A percentile compares a stretch with the other conserved stretches of the same genome.
Evolutionary conservation across 306 rosid genomes (phyloP).

Genomic region (Vachellia collinsii): DNA sequence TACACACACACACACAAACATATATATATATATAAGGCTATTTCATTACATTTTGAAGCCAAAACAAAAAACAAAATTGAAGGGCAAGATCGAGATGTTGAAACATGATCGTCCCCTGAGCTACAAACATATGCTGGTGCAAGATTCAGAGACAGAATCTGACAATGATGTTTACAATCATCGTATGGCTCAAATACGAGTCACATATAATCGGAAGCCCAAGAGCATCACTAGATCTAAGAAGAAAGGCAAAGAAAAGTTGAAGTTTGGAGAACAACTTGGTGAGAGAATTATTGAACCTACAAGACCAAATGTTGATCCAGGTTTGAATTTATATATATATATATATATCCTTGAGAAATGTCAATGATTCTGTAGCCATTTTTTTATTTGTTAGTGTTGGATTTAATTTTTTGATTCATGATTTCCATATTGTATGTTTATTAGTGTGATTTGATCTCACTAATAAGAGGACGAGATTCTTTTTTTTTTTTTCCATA

Average conservation of each 20-base stretch:
- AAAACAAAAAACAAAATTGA: not conserved
- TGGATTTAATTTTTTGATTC: not conserved
- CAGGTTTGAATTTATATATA: slow-evolving; percentile 38
- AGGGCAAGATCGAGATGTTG: slow-evolving; percentile 22
- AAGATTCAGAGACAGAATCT: slow-evolving; percentile 38
- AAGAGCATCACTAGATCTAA: not conserved
- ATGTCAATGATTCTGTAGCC: not conserved
- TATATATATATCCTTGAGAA: not conserved
- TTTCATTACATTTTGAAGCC: not conserved
- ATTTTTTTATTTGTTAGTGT: not conserved
- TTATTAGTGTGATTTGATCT: not conserved
- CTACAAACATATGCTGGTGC: slow-evolving; percentile 7
- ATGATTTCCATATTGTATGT: not conserved
- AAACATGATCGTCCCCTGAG: slow-evolving; percentile 9
- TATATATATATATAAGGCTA: not conserved
- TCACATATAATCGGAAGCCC: not conserved
- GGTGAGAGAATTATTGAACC: not conserved
- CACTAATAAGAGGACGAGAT: not conserved
- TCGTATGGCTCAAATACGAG: not conserved
- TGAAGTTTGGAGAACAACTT: not conserved
- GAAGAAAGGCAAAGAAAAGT: not conserved
- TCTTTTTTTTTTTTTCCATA: not conserved
- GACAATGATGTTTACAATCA: not conserved
- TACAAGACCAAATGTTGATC: not conserved
- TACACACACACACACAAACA: too few relatives aligned